A percentile compares a stretch with the other conserved stretches of the same genome.
Conservation (phyloP, 179 eudicot species). For the Spergularia azorica region DNA sequence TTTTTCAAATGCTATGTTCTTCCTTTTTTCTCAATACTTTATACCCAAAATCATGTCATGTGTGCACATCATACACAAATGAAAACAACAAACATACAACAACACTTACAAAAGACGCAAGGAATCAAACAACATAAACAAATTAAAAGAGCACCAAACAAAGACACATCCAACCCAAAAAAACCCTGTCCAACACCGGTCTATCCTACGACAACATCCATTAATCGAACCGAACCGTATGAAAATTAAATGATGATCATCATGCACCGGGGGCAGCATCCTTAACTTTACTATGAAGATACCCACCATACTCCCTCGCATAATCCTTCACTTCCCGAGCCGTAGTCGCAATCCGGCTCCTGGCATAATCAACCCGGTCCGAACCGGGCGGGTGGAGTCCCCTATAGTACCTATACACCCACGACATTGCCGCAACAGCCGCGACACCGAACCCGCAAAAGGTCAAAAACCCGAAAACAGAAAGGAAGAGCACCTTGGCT, state of each 20-base stretch:
- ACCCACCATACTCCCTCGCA: conserved; percentile 85
- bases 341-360: conserved; percentile 65
- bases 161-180: no score
- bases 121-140: not conserved
- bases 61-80: no score
- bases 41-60: no score
- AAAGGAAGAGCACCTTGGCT: conserved; percentile 37
- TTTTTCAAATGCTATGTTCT: no score
- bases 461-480: conserved; percentile 39
- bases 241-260: not conserved
- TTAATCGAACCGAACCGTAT: not conserved
- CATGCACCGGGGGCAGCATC: conserved; percentile 96
- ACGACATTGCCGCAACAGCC: conserved; percentile 39
- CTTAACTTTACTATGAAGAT: conserved; percentile 73
- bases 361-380: conserved; percentile 76
- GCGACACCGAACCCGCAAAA: conserved; percentile 47
- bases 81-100: no score
- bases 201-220: no score
- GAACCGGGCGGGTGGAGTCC: conserved; percentile 87
- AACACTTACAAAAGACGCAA: not conserved
- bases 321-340: conserved; percentile 89
- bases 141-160: no score
- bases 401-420: conserved; percentile 70
- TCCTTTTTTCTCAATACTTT: no score
- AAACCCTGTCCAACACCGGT: no score